Evolutionary conservation across 2,329 filamentous ascomycete species (phyloP), one percentile per base, ranked within the genome.

Genomic region (Fusarium abutilonis): DNA sequence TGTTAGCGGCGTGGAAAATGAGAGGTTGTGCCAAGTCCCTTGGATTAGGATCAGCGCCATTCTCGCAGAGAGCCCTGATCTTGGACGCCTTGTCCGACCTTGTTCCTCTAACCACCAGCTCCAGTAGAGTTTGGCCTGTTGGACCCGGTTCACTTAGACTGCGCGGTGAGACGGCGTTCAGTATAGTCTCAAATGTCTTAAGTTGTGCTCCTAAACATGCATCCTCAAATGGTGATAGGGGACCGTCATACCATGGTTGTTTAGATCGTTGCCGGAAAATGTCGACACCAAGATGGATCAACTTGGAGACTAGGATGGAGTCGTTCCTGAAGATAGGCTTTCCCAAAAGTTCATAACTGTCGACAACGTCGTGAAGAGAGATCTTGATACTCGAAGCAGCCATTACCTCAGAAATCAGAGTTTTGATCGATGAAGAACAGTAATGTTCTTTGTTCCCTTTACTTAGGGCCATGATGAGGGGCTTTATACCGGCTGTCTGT

Each of bases 11-110:
- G 3, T 19, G 6, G 14, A 34, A 1, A 4, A 52, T 32, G 0
- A 47, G 15, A 1, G 50, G 26, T 0, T 2, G 4, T 11, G 15
- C 3, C 1, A 7, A 6, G 1, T 3, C 2, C 1, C 0, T 9
- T 3, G 15, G 0, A 3, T 10, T 10, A 2, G 13, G 6, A 13
- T 11, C 9, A 4, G 28, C 3, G 3, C 28, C 28, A 4, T 26
- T 52, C 0, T 39, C 6, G 2, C 21, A 17, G 4, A 52, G 14
- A 8, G 28, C 50, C n/a, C 23, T 19, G 13, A 47, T 10, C 1
- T 40, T n/a, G 2, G 14, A 4, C 3, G 2, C 11, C 7, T 40
- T 47, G 2, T 52, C 19, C 3, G 4, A 10, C 3, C 19, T 34
- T 4, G 8, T 13, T 13, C 50, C 50, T 6, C 9, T 19, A 3